A percentile compares a stretch with the other conserved stretches of the same genome.
These are phyloP conservation scores for Pisolithus thermaeus DNA, from an alignment of 1,284 basidiomycete species.

Conservation along the genomic window DNA sequence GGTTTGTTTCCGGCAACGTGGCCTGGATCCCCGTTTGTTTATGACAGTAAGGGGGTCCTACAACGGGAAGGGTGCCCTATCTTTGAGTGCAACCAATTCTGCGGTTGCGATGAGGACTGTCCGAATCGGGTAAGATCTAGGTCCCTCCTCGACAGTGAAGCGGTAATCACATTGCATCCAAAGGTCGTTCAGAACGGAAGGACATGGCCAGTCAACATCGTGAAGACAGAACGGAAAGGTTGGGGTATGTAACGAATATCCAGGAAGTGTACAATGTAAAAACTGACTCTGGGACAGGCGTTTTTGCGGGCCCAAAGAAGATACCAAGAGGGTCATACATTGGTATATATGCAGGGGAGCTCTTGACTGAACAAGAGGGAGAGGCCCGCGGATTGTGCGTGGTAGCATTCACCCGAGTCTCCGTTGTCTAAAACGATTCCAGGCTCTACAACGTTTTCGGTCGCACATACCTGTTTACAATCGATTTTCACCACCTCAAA, in stretches of 20 bases:
- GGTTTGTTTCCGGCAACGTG: slow-evolving; percentile 18
- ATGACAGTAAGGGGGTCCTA: slow-evolving; percentile 53
- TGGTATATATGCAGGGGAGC: slow-evolving; percentile 82
- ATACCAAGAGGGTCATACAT: slow-evolving; percentile 72
- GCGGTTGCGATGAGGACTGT: slow-evolving; percentile 77
- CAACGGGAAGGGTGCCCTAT: slow-evolving; percentile 57
- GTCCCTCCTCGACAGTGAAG: slow-evolving; percentile 5
- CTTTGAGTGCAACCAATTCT: slow-evolving; percentile 83
- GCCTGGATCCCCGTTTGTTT: slow-evolving; percentile 47
- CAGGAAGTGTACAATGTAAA: not conserved
- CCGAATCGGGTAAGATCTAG: slow-evolving; percentile 66
- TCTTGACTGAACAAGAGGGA: slow-evolving; percentile 62
- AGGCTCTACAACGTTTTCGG: slow-evolving; percentile 75
- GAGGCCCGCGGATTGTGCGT: slow-evolving; percentile 65
- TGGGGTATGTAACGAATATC: slow-evolving; percentile 56
- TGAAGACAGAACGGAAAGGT: slow-evolving; percentile 68
- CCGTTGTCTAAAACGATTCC: not conserved
- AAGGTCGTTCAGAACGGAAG: slow-evolving; percentile 83
- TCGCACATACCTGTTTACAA: slow-evolving; percentile 79
- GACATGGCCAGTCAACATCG: slow-evolving; percentile 53
- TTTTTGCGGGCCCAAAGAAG: slow-evolving; percentile 56
- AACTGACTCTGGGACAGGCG: slow-evolving; percentile 39
- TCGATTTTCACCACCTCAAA: slow-evolving; percentile 70
- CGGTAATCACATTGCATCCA: not conserved
- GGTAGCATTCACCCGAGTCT: not conserved